Evolutionary conservation across 2,329 filamentous ascomycete species (phyloP).

Genomic region (Ophiostoma himal-ulmi): DNA sequence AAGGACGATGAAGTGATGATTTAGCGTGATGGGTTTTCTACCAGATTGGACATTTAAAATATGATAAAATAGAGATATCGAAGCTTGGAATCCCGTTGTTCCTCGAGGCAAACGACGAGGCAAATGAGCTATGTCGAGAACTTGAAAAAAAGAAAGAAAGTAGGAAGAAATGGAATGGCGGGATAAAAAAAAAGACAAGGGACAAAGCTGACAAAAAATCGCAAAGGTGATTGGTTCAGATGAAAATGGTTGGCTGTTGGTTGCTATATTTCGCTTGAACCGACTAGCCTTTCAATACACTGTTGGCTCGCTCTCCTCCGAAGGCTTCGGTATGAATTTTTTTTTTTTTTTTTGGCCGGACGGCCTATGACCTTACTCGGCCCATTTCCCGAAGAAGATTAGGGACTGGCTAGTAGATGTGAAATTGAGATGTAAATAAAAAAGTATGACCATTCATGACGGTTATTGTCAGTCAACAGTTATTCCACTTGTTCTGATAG

Average conservation of each 20-base stretch:
- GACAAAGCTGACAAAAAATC: background rate
- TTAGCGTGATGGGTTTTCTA: background rate
- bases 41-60: background rate
- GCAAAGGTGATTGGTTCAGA: background rate
- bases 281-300: background rate
- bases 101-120: background rate
- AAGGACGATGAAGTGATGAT: background rate
- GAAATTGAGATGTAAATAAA: too few relatives aligned
- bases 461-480: too few relatives aligned
- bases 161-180: background rate
- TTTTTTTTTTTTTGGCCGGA: background rate
- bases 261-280: background rate
- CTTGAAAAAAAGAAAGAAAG: background rate
- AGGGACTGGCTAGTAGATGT: too few relatives aligned
- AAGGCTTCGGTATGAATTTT: background rate
- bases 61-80: background rate
- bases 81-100: background rate
- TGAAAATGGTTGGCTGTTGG: background rate
- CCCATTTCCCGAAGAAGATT: background rate
- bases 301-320: background rate
- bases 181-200: background rate
- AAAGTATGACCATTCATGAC: background rate
- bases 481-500: too few relatives aligned
- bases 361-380: background rate
- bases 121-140: background rate